Evolutionary conservation across 306 rosid species (phyloP).

Genomic region (Macrotyloma uniflorum): DNA sequence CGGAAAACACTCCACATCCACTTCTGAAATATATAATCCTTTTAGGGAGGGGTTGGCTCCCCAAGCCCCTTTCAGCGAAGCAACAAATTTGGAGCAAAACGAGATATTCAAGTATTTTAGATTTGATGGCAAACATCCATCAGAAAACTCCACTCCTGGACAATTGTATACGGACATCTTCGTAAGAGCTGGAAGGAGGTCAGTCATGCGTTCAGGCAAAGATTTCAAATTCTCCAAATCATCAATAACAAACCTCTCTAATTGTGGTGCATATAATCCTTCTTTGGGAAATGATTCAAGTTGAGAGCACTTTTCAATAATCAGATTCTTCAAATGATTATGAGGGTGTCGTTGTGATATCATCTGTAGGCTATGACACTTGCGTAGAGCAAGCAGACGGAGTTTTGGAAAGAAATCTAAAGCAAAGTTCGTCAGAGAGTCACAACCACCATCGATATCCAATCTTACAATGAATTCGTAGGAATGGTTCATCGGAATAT

Average conservation of each 20-base stretch:
- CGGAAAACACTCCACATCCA: too few species aligned
- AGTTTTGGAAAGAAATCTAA: not conserved
- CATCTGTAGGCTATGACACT: not conserved
- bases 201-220: not conserved
- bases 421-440: not conserved
- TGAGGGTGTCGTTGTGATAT: not conserved
- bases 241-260: fast-evolving
- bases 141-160: not conserved
- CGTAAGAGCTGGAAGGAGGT: not conserved
- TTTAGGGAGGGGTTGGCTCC: too few species aligned
- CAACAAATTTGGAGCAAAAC: too few species aligned
- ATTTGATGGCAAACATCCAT: not conserved
- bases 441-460: not conserved
- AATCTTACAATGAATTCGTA: not conserved
- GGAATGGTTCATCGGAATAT: fast-evolving
- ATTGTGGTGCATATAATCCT: not conserved
- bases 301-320: fast-evolving
- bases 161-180: fast-evolving
- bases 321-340: not conserved
- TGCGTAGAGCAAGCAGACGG: fast-evolving
- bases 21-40: too few species aligned
- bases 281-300: not conserved
- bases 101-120: too few species aligned
- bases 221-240: not conserved
- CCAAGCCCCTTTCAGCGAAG: too few species aligned